Evolutionary conservation across 352 stramenopile genomes (phyloP), one percentile per base, ranked within the genome.

Genomic region (Globisporangium takayamanum): DNA sequence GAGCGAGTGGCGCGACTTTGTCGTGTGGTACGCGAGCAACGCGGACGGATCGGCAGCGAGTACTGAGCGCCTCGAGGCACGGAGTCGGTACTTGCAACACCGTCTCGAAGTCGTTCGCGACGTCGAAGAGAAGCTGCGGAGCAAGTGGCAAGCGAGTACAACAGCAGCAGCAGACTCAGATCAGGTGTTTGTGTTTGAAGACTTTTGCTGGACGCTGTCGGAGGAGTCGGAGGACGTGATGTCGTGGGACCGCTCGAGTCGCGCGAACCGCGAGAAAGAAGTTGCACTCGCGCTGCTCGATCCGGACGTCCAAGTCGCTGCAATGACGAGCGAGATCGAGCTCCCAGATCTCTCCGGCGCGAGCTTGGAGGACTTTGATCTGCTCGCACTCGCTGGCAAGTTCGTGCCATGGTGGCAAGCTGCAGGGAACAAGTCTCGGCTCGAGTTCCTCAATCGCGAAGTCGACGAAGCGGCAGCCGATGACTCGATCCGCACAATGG

Each of bases 321-420:
- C 81, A 2, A 78, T 88, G 54, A 70, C 50, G 20, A 66, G 76
- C 26, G 70, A 83, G 8, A 67, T 91, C 41, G 77, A 83, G 46
- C 63, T 91, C 28, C 79, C 78, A 11, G 72, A 89, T 28, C 33
- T 86, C 0, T 70, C 66, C 20, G 62, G 66, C 4, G 69, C 56
- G 7, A 67, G 52, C 49, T 20, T 86, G 18, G 67, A 84, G 10
- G 63, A 72, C 37, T 71, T 71, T 14, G 77, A 87, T 50, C 61
- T 87, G 42, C 63, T 83, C 10, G 48, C 64, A n/a, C 54, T 87
- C 1, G 73, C 79, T 0, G 62, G 57, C 0, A 68, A 72, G 44
- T 91, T 91, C 58, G 50, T 85, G 8, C 58, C 68, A 3, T 91
- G 81, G 81, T 91, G 79, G 81, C 63, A 54, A 42, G 57, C 68